Base-by-base conservation (phyloP, 2,329 filamentous ascomycete genomes). In the Orbilia brochopaga region DNA sequence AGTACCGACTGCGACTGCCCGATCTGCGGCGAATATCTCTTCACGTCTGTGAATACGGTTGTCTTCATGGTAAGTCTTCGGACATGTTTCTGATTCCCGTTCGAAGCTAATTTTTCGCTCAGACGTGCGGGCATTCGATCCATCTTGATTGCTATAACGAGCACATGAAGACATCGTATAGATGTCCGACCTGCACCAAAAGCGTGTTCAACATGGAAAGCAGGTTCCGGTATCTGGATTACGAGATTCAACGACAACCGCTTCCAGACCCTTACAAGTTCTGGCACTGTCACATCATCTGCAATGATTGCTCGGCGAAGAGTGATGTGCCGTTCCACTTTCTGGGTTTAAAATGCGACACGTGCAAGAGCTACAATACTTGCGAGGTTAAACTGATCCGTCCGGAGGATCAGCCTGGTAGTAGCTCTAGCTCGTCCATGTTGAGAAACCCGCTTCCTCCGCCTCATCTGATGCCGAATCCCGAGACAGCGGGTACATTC, bases 141-240 rank as follows among this genome's bases (percentile, higher is more conserved):
- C 94, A 99, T 80, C 88, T 90, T 76, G 86, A 86, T 67, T 99
- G 94, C 80, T 94, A 96, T 78, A 86, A 90, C 51, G 86, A 94
- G 76, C 90, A 96, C 78, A 92, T 95, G 83, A 88, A 88, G 76
- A 88, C 87, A 2, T 95, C 92, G 4, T 99, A 97, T 82, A 95
- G 93, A 78, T 99, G 94, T 77, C 94, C 76, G 0, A 92, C 97
- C 54, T 99, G 94, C 84, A 96, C 89, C 81, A 96, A 94, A 80
- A 96, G 90, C 74, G 89, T 96, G n/a, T 87, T 91, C 75, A 97
- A 97, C 78, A 99, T 99, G 93, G 93, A 97, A 78, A 86, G 90
- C 40, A 90, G 95, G 76, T 99, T 97, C 81, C 88, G 91, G 54
- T 94, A 94, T 75, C 81, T 97, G 35, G 93, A 97, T 77, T 86